Evolutionary conservation across 1,139 yeast genomes (phyloP), one percentile per base, ranked within the genome.

Genomic region (Hanseniaspora gamundiae): DNA sequence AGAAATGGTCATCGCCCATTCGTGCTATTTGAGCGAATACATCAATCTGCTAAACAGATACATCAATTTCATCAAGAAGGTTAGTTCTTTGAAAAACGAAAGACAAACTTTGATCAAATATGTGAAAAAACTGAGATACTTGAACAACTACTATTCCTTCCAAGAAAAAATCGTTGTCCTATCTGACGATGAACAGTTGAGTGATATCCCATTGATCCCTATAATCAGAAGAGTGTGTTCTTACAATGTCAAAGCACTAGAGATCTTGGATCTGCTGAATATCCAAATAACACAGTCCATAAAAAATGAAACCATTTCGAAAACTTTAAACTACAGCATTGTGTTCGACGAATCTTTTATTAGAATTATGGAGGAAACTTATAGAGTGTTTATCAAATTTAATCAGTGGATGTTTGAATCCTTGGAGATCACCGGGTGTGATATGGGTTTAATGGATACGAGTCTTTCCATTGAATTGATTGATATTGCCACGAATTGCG

Each of bases 391-490:
- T 42, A 57, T 59, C 27, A 60, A 60, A 42, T 60, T 57, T 45
- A 55, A 59, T 5, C 64, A 60, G 45, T 60, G 65, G 65, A 48
- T 57, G 53, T 42, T 56, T 13, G 64, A 59, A 39, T 55, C 64
- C 0, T 38, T 57, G 28, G 51, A 49, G 6, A 41, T 49, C 4
- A 53, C 48, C 14, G 39, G 42, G 17, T 17, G 39, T n/a, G 44
- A 44, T 24, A 27, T 38, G 20, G 41, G 35, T 16, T 19, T 38
- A 9, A 17, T 44, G 16, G 51, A 49, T 41, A 44, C 50, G 1
- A 42, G 55, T n/a, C 38, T 52, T 35, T 52, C 54, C 9, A 47
- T 59, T 21, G 64, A 60, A 42, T 52, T 59, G 3, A 51, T 60
- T 10, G 53, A 55, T 31, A 57, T 57, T 40, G 52, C 61, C 7